Conservation (phyloP, 306 rosid species). For the Elaeagnus macrophylla region DNA sequence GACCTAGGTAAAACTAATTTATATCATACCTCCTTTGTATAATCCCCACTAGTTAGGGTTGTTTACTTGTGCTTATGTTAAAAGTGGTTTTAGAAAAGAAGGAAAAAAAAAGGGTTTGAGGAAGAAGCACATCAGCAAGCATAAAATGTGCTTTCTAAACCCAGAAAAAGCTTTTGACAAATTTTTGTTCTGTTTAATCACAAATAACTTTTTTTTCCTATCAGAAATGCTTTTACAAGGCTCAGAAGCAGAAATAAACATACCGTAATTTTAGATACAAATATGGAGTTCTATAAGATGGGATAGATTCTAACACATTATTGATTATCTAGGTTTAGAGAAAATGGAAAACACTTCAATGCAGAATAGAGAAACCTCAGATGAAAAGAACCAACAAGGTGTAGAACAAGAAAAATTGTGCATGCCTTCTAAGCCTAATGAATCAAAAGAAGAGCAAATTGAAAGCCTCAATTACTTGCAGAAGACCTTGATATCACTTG, state of each 20-base stretch:
- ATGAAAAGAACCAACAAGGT: conserved; percentile 26
- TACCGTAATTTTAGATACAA: too few relatives aligned
- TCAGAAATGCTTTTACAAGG: too few relatives aligned
- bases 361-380: conserved; percentile 17
- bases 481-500: conserved; percentile 25
- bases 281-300: too few relatives aligned
- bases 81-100: conserved; percentile 18
- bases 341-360: conserved; percentile 7
- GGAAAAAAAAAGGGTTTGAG: too few relatives aligned
- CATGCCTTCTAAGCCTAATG: conserved; percentile 28
- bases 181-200: too few relatives aligned
- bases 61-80: conserved; percentile 8
- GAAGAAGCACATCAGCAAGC: too few relatives aligned
- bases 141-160: too few relatives aligned
- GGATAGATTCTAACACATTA: too few relatives aligned
- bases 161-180: too few relatives aligned
- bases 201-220: too few relatives aligned
- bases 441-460: conserved; percentile 43
- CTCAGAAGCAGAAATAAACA: too few relatives aligned
- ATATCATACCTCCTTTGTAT: neutral
- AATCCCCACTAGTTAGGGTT: neutral
- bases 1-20: conserved; percentile 32
- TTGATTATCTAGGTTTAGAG: neutral
- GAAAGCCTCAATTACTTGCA: conserved; percentile 34
- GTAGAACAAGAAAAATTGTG: conserved; percentile 18